phyloP scores from a whole-genome alignment of 805 yeast genomes.

The Saccharomycopsis oosterbeekiorum region DNA sequence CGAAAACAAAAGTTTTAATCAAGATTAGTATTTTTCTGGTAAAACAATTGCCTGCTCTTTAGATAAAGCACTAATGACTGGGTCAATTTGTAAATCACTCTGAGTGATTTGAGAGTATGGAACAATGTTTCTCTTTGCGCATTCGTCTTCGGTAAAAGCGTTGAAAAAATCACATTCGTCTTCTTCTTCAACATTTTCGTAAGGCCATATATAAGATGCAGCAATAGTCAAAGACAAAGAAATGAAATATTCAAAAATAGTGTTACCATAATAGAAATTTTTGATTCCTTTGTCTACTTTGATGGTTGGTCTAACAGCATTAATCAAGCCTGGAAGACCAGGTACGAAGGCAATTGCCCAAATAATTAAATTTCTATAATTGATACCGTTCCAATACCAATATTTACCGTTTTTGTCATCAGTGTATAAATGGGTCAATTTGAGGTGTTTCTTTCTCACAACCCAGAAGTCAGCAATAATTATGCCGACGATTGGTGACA shows the following conservation, averaged over 20 bases:
- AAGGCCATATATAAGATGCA: constrained; percentile 30
- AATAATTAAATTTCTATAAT: constrained; percentile 32
- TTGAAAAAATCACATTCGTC: constrained; percentile 34
- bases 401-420: constrained; percentile 28
- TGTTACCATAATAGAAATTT: constrained; percentile 35
- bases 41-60: background rate
- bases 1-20: background rate
- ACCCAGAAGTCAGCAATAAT: constrained; percentile 31
- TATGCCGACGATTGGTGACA: constrained; percentile 32
- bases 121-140: constrained; percentile 25
- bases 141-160: constrained; percentile 30
- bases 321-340: constrained; percentile 39
- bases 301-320: constrained; percentile 27
- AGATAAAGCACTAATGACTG: constrained; percentile 1
- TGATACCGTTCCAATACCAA: constrained; percentile 31
- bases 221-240: constrained; percentile 31
- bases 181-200: constrained; percentile 25
- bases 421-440: constrained; percentile 33
- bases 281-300: constrained; percentile 28
- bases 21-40: background rate
- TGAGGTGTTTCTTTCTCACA: constrained; percentile 29
- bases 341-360: constrained; percentile 36
- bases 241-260: constrained; percentile 33
- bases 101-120: constrained; percentile 22
- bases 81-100: background rate